Evolutionary conservation across 768 basidiomycete species (phyloP).

Genomic region (Auricularia cornea): DNA sequence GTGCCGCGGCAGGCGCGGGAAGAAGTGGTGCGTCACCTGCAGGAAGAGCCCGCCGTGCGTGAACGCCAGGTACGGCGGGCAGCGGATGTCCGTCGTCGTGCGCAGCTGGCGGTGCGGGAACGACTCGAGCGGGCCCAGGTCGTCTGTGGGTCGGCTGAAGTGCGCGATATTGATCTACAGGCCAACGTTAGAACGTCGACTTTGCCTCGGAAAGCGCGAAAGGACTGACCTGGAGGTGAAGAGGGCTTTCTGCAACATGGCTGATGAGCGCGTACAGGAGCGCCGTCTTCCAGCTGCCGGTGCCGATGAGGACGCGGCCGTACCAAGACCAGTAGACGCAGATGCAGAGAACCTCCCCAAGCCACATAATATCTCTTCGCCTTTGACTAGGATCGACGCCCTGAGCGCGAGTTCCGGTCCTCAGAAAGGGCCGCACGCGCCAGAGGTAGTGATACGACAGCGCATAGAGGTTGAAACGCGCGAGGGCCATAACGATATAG

Average conservation of each 20-base stretch:
- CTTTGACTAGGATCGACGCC: conserved; percentile 46
- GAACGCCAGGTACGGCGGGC: conserved; percentile 73
- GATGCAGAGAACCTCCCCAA: conserved; percentile 66
- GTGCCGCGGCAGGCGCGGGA: conserved; percentile 91
- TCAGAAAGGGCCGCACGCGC: conserved; percentile 23
- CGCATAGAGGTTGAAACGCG: conserved; percentile 90
- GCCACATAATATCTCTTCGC: conserved; percentile 55
- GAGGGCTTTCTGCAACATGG: conserved; percentile 77
- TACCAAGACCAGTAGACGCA: conserved; percentile 90
- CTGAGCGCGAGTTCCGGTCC: too few relatives aligned
- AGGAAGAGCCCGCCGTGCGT: conserved; percentile 98
- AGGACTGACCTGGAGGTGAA: conserved; percentile 80
- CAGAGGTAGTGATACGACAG: conserved; percentile 74
- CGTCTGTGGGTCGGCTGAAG: conserved; percentile 89
- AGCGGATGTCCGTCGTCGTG: conserved; percentile 95
- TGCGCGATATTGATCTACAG: conserved; percentile 89
- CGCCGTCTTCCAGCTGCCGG: conserved; percentile 61
- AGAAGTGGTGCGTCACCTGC: conserved; percentile 95
- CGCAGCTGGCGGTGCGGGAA: conserved; percentile 91
- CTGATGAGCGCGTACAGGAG: conserved; percentile 75
- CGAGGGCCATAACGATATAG: conserved; percentile 83
- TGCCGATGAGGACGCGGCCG: conserved; percentile 54
- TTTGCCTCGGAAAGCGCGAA: neutral
- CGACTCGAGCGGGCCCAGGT: conserved; percentile 86
- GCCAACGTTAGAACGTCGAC: neutral